Evolutionary conservation across 352 stramenopile species (phyloP).

Genomic region (Paralagenidium karlingii): DNA sequence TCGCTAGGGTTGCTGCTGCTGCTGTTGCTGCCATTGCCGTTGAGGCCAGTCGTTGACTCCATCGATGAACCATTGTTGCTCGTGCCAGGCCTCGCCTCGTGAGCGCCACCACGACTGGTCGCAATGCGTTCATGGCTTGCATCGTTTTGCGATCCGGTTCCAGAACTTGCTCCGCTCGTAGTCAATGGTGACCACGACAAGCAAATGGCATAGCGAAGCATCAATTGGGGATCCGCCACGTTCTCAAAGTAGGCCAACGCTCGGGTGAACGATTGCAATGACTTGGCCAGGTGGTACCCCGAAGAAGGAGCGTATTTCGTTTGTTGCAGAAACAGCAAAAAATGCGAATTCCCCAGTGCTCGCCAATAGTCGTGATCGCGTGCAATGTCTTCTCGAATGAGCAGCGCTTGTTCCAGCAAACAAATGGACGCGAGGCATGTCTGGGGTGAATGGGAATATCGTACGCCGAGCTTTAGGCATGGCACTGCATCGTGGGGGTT

Average conservation of each 20-base stretch:
- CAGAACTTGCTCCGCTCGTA: too few species aligned
- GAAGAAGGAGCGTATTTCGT: conserved; percentile 45
- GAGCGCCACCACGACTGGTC: too few species aligned
- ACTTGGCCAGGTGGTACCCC: conserved; percentile 33
- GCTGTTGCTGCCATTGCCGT: conserved; percentile 15
- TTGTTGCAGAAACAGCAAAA: conserved; percentile 45
- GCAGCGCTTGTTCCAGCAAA: conserved; percentile 36
- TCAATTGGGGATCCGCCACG: conserved; percentile 35
- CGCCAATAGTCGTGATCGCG: conserved; percentile 55
- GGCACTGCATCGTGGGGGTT: conserved; percentile 22
- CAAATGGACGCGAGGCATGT: conserved; percentile 40
- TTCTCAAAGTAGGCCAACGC: conserved; percentile 53
- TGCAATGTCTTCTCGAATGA: conserved; percentile 23
- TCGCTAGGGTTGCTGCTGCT: too few species aligned
- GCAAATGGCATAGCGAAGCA: conserved; percentile 46
- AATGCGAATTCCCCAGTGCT: conserved; percentile 39
- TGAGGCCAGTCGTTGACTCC: too few species aligned
- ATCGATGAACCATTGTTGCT: too few species aligned
- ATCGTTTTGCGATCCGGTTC: too few species aligned
- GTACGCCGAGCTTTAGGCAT: conserved; percentile 40
- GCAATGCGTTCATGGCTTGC: too few species aligned
- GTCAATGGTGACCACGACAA: too few species aligned
- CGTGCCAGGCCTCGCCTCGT: too few species aligned
- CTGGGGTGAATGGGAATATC: conserved; percentile 33
- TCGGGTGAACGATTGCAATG: conserved; percentile 36